Evolutionary conservation across 345 rosid species (phyloP).

Genomic region (Eucalyptus urophylla): DNA sequence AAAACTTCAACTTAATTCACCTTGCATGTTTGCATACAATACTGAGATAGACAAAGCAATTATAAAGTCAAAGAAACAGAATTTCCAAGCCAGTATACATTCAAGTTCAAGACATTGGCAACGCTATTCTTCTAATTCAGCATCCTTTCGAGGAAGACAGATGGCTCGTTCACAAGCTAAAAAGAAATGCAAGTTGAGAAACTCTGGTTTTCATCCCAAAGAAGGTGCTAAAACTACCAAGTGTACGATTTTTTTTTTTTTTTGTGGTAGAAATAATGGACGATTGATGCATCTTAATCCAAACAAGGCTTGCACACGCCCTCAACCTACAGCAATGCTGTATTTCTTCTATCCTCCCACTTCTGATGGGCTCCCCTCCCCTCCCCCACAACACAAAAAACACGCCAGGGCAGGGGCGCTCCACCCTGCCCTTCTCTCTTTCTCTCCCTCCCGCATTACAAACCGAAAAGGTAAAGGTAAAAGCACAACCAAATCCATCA

Average conservation of each 20-base stretch:
- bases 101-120: not conserved
- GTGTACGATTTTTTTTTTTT: not conserved
- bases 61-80: not conserved
- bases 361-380: not conserved
- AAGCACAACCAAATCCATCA: not conserved
- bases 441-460: not conserved
- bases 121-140: not conserved
- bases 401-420: too few species aligned
- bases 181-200: not conserved
- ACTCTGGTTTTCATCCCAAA: not conserved
- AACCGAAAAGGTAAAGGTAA: not conserved
- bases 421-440: not conserved
- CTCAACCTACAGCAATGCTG: not conserved
- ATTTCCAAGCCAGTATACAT: not conserved
- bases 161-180: not conserved
- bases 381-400: too few species aligned
- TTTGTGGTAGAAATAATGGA: not conserved
- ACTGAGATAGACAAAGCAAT: not conserved
- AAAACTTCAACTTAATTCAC: not conserved
- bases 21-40: not conserved
- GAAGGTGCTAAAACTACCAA: not conserved
- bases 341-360: not conserved
- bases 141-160: not conserved
- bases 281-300: not conserved
- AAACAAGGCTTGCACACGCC: not conserved